Evolutionary conservation across 2,329 filamentous ascomycete species (phyloP).

Genomic region (Penicillium occitanis): DNA sequence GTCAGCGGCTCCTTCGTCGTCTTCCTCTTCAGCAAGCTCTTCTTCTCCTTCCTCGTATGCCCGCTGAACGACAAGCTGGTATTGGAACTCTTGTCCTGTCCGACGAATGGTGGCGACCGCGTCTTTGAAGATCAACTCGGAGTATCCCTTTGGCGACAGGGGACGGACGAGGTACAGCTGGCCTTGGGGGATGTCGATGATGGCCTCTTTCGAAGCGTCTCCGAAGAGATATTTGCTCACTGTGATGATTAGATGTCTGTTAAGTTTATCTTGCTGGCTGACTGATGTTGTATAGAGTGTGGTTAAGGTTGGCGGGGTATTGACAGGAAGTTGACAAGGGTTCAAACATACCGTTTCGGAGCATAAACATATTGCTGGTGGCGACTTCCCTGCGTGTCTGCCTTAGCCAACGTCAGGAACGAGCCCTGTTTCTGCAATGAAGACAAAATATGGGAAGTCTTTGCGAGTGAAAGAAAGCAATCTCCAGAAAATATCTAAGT

Average conservation of each 20-base stretch:
- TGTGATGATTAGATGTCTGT: conserved; percentile 39
- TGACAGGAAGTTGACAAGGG: conserved; percentile 28
- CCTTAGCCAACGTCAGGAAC: neutral
- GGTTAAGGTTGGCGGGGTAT: conserved; percentile 25
- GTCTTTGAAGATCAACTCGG: conserved; percentile 98
- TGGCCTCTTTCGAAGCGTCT: conserved; percentile 82
- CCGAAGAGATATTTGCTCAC: conserved; percentile 92
- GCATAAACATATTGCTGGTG: conserved; percentile 54
- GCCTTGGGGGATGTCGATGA: conserved; percentile 92
- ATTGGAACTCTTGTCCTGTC: conserved; percentile 93
- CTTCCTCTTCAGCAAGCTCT: conserved; percentile 87
- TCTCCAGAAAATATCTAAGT: neutral
- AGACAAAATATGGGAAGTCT: neutral
- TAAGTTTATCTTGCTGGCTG: conserved; percentile 8
- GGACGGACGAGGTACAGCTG: conserved; percentile 97
- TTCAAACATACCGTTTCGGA: conserved; percentile 54
- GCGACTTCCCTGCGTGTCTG: conserved; percentile 25
- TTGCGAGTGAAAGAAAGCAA: neutral
- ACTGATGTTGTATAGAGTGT: conserved; percentile 18
- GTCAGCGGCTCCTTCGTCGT: conserved; percentile 74
- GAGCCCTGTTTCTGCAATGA: neutral
- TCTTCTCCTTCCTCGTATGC: conserved; percentile 98
- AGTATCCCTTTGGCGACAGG: conserved; percentile 93
- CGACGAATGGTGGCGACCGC: conserved; percentile 86
- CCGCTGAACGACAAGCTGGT: conserved; percentile 92